phyloP scores from a whole-genome alignment of 805 yeast species.

The Clavispora fructus region DNA sequence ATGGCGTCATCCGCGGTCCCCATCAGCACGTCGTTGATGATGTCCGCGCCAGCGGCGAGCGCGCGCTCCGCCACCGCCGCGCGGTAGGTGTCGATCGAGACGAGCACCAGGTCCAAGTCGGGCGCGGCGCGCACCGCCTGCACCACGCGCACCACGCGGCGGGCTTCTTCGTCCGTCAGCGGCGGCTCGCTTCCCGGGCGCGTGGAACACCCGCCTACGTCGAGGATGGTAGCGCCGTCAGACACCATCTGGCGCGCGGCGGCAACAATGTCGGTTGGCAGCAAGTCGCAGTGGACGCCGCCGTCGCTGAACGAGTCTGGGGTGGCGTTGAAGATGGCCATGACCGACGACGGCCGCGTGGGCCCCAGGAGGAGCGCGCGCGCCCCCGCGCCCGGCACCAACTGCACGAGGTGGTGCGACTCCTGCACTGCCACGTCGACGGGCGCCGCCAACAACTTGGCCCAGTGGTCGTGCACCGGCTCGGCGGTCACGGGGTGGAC shows the following conservation, averaged over 20 bases:
- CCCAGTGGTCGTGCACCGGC: slow-evolving; percentile 64
- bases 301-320: slow-evolving; percentile 98
- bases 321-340: slow-evolving; percentile 87
- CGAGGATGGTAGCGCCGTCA: slow-evolving; percentile 71
- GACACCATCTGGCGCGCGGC: slow-evolving; percentile 46
- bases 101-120: slow-evolving; percentile 37
- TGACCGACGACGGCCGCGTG: slow-evolving; percentile 53
- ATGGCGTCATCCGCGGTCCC: slow-evolving; percentile 66
- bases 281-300: slow-evolving; percentile 35
- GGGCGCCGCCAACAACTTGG: slow-evolving; percentile 36
- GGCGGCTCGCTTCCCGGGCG: slow-evolving; percentile 75
- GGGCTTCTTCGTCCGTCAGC: slow-evolving; percentile 58
- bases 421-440: slow-evolving; percentile 44
- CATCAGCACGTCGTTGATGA: slow-evolving; percentile 85
- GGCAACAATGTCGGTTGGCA: slow-evolving; percentile 36
- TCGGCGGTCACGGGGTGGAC: slow-evolving; percentile 86
- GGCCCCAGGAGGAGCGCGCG: slow-evolving; percentile 1
- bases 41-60: slow-evolving; percentile 76
- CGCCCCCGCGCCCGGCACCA: slow-evolving; percentile 38
- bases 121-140: slow-evolving; percentile 48
- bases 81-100: slow-evolving; percentile 89
- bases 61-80: slow-evolving; percentile 67
- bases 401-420: slow-evolving; percentile 44
- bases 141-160: slow-evolving; percentile 67
- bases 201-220: slow-evolving; percentile 91